Percentiles rank a stretch among this genome's conserved stretches.
Conservation (phyloP, 306 rosid species). For the Dalbergia oliveri region DNA sequence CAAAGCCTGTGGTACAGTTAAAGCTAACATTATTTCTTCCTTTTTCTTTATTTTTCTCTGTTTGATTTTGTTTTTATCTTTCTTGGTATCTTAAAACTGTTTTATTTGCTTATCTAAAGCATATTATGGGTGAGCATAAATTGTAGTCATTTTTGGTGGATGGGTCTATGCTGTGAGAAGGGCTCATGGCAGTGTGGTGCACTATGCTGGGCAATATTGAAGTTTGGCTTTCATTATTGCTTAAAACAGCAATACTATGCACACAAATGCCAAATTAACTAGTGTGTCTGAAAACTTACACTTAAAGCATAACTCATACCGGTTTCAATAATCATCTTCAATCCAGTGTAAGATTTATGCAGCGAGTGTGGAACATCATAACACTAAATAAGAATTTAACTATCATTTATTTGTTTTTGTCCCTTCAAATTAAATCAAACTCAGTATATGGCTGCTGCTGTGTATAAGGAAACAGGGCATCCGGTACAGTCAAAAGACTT, state of each 20-base stretch:
- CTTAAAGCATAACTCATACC: conserved; percentile 1
- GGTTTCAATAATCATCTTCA: not conserved
- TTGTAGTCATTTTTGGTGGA: not conserved
- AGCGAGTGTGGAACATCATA: not conserved
- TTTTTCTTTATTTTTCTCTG: not conserved
- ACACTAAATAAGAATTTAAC: conserved; percentile 15
- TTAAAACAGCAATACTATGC: not conserved
- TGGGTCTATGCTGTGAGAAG: conserved; percentile 8
- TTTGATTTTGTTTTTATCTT: not conserved
- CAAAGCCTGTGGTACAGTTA: no score
- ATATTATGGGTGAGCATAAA: not conserved
- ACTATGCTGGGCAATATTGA: conserved; percentile 12
- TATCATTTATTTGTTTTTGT: conserved; percentile 10
- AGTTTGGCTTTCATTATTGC: not conserved
- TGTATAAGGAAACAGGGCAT: conserved; percentile 5
- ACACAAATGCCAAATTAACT: not conserved
- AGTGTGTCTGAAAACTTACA: conserved; percentile 4
- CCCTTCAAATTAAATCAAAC: conserved; percentile 17
- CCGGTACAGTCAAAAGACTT: no score
- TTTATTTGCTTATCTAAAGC: not conserved
- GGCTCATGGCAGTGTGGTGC: not conserved
- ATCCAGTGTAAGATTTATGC: not conserved
- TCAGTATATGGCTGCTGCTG: conserved; percentile 16
- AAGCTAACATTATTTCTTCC: no score
- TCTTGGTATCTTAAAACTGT: not conserved